Evolutionary conservation across 2,329 filamentous ascomycete genomes (phyloP).

Genomic region (Clarireedia paspali): DNA sequence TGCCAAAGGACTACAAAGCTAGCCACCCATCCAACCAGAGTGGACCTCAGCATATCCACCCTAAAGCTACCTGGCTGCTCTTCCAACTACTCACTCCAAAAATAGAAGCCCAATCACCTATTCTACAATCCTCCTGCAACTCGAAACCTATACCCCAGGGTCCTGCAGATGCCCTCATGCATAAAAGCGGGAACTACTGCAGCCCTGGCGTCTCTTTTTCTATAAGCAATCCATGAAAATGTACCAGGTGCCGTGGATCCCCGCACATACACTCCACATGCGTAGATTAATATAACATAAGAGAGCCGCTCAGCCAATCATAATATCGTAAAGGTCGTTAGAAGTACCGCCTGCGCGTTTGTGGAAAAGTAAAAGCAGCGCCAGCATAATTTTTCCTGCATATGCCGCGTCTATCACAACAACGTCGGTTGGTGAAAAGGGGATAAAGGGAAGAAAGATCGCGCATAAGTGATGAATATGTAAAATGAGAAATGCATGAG

Average conservation of each 20-base stretch:
- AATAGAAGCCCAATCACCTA: slow-evolving; percentile 8
- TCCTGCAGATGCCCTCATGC: background rate
- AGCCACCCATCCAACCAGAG: background rate
- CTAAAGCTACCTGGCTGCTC: background rate
- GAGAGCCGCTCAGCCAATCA: slow-evolving; percentile 12
- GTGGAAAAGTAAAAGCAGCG: slow-evolving; percentile 8
- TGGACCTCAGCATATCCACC: background rate
- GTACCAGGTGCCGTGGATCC: slow-evolving; percentile 3
- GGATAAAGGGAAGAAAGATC: slow-evolving; percentile 1
- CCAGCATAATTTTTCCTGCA: background rate
- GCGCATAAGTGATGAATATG: slow-evolving; percentile 1
- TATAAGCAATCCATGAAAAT: background rate
- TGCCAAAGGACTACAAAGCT: background rate
- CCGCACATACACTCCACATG: slow-evolving; percentile 7
- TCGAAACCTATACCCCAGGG: slow-evolving; percentile 1
- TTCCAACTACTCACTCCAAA: background rate
- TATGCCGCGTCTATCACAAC: slow-evolving; percentile 6
- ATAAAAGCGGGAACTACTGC: slow-evolving; percentile 10
- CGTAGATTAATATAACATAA: background rate
- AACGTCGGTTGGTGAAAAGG: slow-evolving; percentile 2
- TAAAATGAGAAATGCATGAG: slow-evolving; percentile 5
- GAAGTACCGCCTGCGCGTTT: background rate
- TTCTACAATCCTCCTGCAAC: background rate
- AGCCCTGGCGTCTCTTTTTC: slow-evolving; percentile 12
- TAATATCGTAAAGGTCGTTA: slow-evolving; percentile 14